phyloP scores from a whole-genome alignment of 169 alveolate genomes.

The Plasmodium gonderi region DNA sequence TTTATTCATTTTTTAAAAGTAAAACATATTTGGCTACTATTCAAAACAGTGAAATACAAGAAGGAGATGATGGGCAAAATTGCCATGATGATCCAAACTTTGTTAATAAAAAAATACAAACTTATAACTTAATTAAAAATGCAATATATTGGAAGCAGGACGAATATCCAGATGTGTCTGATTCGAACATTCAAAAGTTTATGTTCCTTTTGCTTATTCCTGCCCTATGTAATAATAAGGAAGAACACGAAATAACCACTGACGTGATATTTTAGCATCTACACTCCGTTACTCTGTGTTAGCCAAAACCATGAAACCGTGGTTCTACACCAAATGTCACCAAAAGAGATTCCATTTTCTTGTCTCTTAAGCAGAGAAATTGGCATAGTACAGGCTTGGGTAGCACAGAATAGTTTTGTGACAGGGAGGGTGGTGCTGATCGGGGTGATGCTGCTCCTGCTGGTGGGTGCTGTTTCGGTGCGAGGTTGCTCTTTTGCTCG shows the following conservation, averaged over 20 bases:
- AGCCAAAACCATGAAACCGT: too few species aligned
- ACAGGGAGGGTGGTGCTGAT: too few species aligned
- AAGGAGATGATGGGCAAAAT: neutral
- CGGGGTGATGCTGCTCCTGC: too few species aligned
- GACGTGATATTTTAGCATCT: constrained; percentile 30
- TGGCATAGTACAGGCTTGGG: too few species aligned
- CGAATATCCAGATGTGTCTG: constrained; percentile 69
- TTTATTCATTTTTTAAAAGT: constrained; percentile 39
- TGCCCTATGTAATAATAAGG: neutral
- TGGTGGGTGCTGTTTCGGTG: too few species aligned
- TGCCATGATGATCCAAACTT: neutral
- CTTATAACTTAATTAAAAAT: constrained; percentile 34
- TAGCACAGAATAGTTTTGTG: too few species aligned
- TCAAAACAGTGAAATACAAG: neutral
- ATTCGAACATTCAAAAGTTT: constrained; percentile 34
- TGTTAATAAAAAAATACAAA: constrained; percentile 56
- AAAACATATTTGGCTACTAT: constrained; percentile 34
- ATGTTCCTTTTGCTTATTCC: constrained; percentile 5
- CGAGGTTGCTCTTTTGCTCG: neutral
- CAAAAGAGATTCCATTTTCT: too few species aligned
- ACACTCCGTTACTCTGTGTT: too few species aligned
- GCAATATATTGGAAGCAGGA: constrained; percentile 73
- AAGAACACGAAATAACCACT: neutral
- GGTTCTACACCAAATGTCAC: too few species aligned
- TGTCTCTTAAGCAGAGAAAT: too few species aligned